Conservation (phyloP, 202 grass and related monocot genomes). For the Eragrostis tef region DNA sequence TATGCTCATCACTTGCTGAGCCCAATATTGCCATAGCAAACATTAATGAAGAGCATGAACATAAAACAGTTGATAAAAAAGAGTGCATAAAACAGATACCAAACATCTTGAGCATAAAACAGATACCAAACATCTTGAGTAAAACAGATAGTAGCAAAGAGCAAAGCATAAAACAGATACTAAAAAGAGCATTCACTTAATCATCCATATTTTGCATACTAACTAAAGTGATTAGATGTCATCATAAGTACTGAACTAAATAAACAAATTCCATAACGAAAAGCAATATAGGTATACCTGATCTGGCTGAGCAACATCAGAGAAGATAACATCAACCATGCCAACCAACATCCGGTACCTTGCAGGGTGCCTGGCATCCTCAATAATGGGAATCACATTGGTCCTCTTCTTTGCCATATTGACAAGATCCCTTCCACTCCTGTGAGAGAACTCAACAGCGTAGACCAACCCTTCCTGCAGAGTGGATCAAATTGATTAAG, state of each 20-base stretch:
- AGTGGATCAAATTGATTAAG: background rate
- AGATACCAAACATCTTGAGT: too few relatives aligned
- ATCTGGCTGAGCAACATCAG: slow-evolving; percentile 96
- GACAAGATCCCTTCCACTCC: slow-evolving; percentile 89
- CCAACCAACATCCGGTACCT: slow-evolving; percentile 92
- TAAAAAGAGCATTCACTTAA: background rate
- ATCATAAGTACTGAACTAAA: too few relatives aligned
- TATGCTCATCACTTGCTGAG: too few relatives aligned
- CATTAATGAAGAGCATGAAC: background rate
- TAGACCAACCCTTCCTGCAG: slow-evolving; percentile 78
- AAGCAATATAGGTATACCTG: slow-evolving; percentile 55
- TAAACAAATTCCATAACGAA: background rate
- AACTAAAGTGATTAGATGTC: too few relatives aligned
- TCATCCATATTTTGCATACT: too few relatives aligned
- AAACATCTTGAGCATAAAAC: too few relatives aligned
- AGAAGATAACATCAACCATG: slow-evolving; percentile 99
- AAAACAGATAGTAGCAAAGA: too few relatives aligned
- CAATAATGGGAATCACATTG: slow-evolving; percentile 95
- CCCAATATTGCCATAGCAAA: too few relatives aligned
- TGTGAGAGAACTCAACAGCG: slow-evolving; percentile 96
- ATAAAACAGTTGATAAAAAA: background rate
- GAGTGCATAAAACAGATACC: too few relatives aligned
- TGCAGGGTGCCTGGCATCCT: slow-evolving; percentile 91
- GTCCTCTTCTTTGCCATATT: slow-evolving; percentile 99
- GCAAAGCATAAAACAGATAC: background rate